Evolutionary conservation across 1,139 yeast species (phyloP).

Genomic region (Kodamaea anthophila): DNA sequence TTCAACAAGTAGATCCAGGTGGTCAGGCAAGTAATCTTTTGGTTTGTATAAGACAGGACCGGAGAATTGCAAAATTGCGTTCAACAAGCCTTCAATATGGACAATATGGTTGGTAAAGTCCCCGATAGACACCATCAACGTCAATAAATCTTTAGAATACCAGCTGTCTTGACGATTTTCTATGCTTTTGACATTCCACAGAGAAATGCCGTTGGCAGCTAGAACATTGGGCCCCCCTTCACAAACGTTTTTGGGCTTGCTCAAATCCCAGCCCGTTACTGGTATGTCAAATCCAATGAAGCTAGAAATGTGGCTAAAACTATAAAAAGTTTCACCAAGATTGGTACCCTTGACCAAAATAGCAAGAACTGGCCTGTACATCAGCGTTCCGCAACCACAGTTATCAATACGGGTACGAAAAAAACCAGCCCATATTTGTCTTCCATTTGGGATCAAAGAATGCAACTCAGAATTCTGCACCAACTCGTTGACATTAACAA

Average conservation of each 20-base stretch:
- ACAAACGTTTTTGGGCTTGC: conserved; percentile 13
- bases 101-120: conserved; percentile 32
- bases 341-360: conserved; percentile 14
- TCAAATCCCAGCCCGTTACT: conserved; percentile 17
- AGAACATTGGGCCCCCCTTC: conserved; percentile 15
- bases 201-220: conserved; percentile 23
- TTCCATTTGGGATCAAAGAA: conserved; percentile 13
- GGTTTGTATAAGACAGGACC: conserved; percentile 5
- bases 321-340: conserved; percentile 11
- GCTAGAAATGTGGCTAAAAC: conserved; percentile 23
- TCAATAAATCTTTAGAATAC: conserved; percentile 22
- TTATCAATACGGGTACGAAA: conserved; percentile 20
- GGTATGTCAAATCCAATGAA: conserved; percentile 27
- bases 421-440: conserved; percentile 23
- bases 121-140: conserved; percentile 29
- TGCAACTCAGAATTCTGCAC: too few relatives aligned
- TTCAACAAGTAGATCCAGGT: too few relatives aligned
- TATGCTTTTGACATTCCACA: conserved; percentile 16
- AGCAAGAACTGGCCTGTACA: conserved; percentile 24
- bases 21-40: too few relatives aligned
- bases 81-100: conserved; percentile 26
- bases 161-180: conserved; percentile 11
- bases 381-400: conserved; percentile 23
- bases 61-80: conserved; percentile 14
- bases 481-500: conserved; percentile 15